Evolutionary conservation across 768 basidiomycete genomes (phyloP).

Genomic region (Amanita inopinata): DNA sequence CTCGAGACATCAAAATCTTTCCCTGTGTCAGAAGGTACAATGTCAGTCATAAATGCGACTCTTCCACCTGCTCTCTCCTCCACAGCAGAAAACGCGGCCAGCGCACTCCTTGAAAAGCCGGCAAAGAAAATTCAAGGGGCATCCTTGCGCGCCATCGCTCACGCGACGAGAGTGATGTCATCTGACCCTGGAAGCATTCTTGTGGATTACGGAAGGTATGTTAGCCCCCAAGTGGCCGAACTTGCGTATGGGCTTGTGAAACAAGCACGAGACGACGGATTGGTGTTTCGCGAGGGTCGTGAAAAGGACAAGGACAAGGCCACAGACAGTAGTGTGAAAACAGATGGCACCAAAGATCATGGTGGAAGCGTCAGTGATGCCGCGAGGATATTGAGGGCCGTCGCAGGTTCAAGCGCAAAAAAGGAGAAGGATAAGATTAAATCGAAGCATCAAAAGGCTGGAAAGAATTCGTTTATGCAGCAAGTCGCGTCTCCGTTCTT

Average conservation of each 20-base stretch:
- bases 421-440: background rate
- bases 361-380: constrained; percentile 1
- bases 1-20: no score
- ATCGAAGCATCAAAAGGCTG: background rate
- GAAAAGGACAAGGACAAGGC: constrained; percentile 35
- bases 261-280: constrained; percentile 54
- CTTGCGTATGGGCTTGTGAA: constrained; percentile 62
- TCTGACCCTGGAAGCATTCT: constrained; percentile 67
- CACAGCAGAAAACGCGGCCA: constrained; percentile 29
- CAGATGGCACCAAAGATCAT: background rate
- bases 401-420: background rate
- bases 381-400: constrained; percentile 2
- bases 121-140: constrained; percentile 43
- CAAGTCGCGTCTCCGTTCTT: constrained; percentile 4
- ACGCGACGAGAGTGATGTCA: constrained; percentile 85
- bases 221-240: constrained; percentile 45
- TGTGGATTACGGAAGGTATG: constrained; percentile 58
- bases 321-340: background rate
- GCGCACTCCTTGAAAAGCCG: constrained; percentile 27
- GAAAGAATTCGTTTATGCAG: constrained; percentile 3
- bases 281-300: constrained; percentile 38
- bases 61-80: constrained; percentile 32
- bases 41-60: no score
- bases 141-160: constrained; percentile 64
- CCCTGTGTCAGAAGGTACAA: no score